Evolutionary conservation across 345 rosid species (phyloP).

Genomic region (Stellera chamaejasme): DNA sequence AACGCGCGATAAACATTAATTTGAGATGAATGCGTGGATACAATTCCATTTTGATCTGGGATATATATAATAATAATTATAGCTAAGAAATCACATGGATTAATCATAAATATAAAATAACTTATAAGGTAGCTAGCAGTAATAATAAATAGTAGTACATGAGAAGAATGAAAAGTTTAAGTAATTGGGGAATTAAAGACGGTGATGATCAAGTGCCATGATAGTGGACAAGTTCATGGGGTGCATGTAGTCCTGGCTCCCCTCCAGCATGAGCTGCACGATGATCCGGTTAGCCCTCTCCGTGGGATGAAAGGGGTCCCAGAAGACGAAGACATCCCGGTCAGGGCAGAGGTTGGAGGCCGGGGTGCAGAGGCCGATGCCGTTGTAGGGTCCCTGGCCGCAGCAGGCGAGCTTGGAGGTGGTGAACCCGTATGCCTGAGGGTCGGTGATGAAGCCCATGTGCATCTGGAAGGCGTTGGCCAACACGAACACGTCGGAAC

Average conservation of each 20-base stretch:
- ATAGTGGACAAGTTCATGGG: conserved; percentile 68
- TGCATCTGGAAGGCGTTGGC: conserved; percentile 46
- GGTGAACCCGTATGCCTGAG: conserved; percentile 57
- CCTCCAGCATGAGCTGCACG: conserved; percentile 37
- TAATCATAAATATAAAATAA: too few relatives aligned
- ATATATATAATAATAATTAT: too few relatives aligned
- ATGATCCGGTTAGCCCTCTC: conserved; percentile 58
- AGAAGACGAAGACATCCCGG: conserved; percentile 46
- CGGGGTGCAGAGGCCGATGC: conserved; percentile 61
- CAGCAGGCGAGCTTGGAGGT: conserved; percentile 68
- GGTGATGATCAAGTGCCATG: conserved; percentile 27
- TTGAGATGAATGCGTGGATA: too few relatives aligned
- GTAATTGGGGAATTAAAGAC: conserved; percentile 13
- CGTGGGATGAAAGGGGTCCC: conserved; percentile 81
- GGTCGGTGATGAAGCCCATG: conserved; percentile 49
- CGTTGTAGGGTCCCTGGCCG: conserved; percentile 72
- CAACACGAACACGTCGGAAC: conserved; percentile 42
- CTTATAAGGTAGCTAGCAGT: too few relatives aligned
- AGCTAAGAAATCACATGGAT: too few relatives aligned
- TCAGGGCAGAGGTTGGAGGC: conserved; percentile 60
- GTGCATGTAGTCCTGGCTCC: conserved; percentile 43
- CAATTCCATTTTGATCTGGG: too few relatives aligned
- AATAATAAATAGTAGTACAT: too few relatives aligned
- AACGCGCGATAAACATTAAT: too few relatives aligned
- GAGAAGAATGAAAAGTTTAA: too few relatives aligned